Percentiles rank a stretch among this genome's conserved stretches.
Conservation (phyloP, 2,329 filamentous ascomycete species). For the Trichophaea hybrida region DNA sequence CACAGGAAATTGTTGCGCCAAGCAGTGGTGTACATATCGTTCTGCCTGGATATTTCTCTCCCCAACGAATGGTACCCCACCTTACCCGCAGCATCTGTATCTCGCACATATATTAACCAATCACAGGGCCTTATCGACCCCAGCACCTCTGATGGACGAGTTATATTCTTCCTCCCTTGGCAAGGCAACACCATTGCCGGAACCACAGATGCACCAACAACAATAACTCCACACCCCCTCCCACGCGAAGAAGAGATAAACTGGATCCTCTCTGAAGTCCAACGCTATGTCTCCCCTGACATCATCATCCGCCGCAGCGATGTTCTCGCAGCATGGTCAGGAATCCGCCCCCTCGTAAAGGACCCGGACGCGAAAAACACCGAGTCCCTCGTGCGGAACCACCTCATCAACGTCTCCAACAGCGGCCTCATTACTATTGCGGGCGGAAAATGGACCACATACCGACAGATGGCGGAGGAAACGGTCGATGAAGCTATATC, state of each 20-base stretch:
- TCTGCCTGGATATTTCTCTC: conserved; percentile 74
- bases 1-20: conserved; percentile 54
- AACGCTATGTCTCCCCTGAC: conserved; percentile 66
- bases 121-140: conserved; percentile 60
- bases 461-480: conserved; percentile 85
- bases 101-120: neutral
- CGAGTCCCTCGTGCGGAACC: conserved; percentile 74
- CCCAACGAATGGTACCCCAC: conserved; percentile 51
- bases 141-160: conserved; percentile 70
- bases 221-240: conserved; percentile 57
- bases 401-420: conserved; percentile 63
- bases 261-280: conserved; percentile 75
- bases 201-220: conserved; percentile 66
- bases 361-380: conserved; percentile 77
- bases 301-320: conserved; percentile 74
- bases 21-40: conserved; percentile 77
- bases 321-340: conserved; percentile 81
- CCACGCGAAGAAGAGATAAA: conserved; percentile 72
- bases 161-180: conserved; percentile 89
- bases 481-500: conserved; percentile 67
- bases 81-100: neutral
- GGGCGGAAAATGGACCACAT: conserved; percentile 86
- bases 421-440: conserved; percentile 73
- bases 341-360: conserved; percentile 72
- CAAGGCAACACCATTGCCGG: conserved; percentile 85